These are phyloP conservation scores for Plantago ovata DNA, from an alignment of 257 asterid species.

Conservation along the genomic window DNA sequence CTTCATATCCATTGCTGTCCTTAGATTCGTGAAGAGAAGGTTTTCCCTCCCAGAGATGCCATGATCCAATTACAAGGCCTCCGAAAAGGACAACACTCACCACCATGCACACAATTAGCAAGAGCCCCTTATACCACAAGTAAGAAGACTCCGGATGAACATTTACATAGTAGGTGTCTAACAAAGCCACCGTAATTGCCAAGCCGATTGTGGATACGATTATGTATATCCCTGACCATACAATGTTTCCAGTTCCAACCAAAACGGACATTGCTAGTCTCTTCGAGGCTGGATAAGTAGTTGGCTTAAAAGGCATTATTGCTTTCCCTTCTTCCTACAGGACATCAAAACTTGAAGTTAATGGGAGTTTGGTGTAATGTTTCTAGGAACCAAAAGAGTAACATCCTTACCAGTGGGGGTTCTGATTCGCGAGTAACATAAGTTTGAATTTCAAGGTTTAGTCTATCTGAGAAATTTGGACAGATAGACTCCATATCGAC, in stretches of 20 bases:
- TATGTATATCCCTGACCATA: constrained; percentile 79
- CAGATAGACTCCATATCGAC: constrained; percentile 54
- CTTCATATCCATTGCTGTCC: constrained; percentile 13
- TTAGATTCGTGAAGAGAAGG: constrained; percentile 19
- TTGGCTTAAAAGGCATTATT: constrained; percentile 28
- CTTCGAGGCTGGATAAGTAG: constrained; percentile 30
- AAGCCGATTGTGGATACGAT: constrained; percentile 54
- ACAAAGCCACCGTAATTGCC: constrained; percentile 38
- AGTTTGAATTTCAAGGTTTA: constrained; percentile 69
- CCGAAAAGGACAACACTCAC: constrained; percentile 59
- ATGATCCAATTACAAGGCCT: constrained; percentile 50
- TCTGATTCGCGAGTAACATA: constrained; percentile 77
- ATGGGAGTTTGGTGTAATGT: background rate
- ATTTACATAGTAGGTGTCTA: constrained; percentile 49
- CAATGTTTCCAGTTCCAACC: constrained; percentile 75
- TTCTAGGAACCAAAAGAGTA: background rate
- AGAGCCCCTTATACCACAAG: constrained; percentile 77
- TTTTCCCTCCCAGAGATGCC: constrained; percentile 72
- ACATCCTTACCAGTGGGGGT: constrained; percentile 60
- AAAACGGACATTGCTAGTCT: constrained; percentile 56
- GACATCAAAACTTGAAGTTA: background rate
- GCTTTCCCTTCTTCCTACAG: constrained; percentile 74
- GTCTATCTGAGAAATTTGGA: constrained; percentile 43
- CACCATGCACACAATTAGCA: constrained; percentile 53
- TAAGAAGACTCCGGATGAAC: constrained; percentile 34